Evolutionary conservation across 1,284 basidiomycete species (phyloP), one percentile per base, ranked within the genome.

Genomic region (Boletellus deceptivus): DNA sequence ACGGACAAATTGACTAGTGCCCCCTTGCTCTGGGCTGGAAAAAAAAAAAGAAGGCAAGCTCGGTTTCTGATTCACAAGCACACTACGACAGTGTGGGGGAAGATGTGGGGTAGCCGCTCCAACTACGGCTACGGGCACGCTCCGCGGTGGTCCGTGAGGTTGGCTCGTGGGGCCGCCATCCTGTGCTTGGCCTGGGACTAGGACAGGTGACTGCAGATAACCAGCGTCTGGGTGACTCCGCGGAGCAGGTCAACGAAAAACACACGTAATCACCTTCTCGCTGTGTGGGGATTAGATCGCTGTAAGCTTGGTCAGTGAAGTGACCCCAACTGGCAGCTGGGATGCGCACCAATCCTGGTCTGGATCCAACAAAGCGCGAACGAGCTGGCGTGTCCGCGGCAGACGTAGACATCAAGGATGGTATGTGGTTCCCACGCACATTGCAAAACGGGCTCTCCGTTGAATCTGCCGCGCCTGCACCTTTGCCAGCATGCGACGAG

Each of bases 401-500:
- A 22, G 25, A 25, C 25, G 7, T 25, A 25, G 25, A 25, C 10
- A 9, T 25, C 31, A 16, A 29, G 17, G 37, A 29, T 25, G 31
- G 38, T 20, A 60, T 7, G 11, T 35, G 27, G 43, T 48, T 63
- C 63, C 39, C 60, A 65, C 63, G 54, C 25, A 4, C 2, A 31
- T 49, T 29, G 25, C 29, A 31, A 25, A 25, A 25, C 25, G 25
- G 5, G 24, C 4, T 8, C 22, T 8, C 8, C 3, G 25, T 25
- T 9, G 25, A 9, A 9, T 25, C 25, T 25, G 25, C 37, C 16
- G 44, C 33, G 22, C 35, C 36, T 24, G 9, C 53, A 39, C 17
- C 45, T 48, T 50, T 13, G 48, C 36, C 60, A 53, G 49, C 50
- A 64, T 63, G 65, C 59, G 51, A 55, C 65, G 63, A 43, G 48